Conservation (phyloP, 345 rosid species). For the Psidium friedrichsthalianum region DNA sequence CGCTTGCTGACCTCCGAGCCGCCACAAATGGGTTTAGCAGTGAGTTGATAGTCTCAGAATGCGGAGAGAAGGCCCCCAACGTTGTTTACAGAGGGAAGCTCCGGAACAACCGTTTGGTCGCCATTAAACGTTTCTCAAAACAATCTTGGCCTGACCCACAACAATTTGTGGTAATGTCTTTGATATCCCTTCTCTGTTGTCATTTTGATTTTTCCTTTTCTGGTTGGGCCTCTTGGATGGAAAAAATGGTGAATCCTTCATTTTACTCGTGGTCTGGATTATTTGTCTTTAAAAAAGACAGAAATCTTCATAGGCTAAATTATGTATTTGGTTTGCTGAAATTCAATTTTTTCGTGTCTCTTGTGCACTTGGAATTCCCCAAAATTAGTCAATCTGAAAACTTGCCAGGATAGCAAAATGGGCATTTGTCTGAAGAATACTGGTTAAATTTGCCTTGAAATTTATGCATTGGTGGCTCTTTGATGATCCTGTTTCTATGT, state of each 20-base stretch:
- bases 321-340: background rate
- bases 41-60: conserved; percentile 76
- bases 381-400: background rate
- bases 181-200: background rate
- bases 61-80: conserved; percentile 96
- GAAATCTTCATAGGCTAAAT: background rate
- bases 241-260: background rate
- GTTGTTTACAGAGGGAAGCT: conserved; percentile 56
- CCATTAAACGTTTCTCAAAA: conserved; percentile 80
- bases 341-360: background rate
- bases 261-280: background rate
- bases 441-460: background rate
- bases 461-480: background rate
- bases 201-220: background rate
- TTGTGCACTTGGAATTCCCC: background rate
- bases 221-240: background rate
- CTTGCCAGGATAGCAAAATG: background rate
- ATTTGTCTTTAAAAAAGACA: background rate
- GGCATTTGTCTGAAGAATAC: background rate
- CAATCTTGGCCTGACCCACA: conserved; percentile 97
- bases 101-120: conserved; percentile 52
- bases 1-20: conserved; percentile 52
- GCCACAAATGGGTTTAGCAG: conserved; percentile 79
- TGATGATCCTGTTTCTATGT: background rate
- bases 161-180: conserved; percentile 58